Evolutionary conservation across 1,284 basidiomycete genomes (phyloP).

Genomic region (Sanghuangporus baumii): DNA sequence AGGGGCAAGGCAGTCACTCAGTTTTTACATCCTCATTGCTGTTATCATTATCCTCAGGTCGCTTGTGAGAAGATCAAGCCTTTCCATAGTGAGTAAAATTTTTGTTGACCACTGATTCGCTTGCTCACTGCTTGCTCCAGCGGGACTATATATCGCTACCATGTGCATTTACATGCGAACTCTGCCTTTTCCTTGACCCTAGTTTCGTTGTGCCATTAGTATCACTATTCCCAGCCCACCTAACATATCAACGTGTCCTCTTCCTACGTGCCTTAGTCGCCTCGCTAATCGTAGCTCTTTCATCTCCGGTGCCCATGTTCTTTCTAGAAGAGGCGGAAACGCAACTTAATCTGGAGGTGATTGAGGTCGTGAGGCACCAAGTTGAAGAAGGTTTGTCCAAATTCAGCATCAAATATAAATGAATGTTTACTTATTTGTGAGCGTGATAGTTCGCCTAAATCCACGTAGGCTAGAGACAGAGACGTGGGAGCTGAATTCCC

Average conservation of each 20-base stretch:
- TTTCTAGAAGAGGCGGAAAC: slow-evolving; percentile 35
- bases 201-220: slow-evolving; percentile 33
- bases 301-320: slow-evolving; percentile 59
- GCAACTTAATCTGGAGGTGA: slow-evolving; percentile 20
- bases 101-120: slow-evolving; percentile 2
- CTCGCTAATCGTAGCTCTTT: slow-evolving; percentile 64
- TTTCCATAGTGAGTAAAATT: slow-evolving; percentile 13
- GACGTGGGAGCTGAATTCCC: too few species aligned
- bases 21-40: slow-evolving; percentile 67
- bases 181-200: slow-evolving; percentile 40
- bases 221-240: slow-evolving; percentile 54
- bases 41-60: slow-evolving; percentile 58
- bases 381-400: slow-evolving; percentile 34
- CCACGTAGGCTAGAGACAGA: too few species aligned
- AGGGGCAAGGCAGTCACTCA: slow-evolving; percentile 61
- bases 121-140: slow-evolving; percentile 31
- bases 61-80: slow-evolving; percentile 52
- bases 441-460: slow-evolving; percentile 25
- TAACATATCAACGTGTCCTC: slow-evolving; percentile 66
- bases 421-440: neutral
- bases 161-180: slow-evolving; percentile 53
- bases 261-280: slow-evolving; percentile 76
- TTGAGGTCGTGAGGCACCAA: slow-evolving; percentile 20
- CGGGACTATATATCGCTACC: slow-evolving; percentile 73
- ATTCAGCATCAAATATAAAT: slow-evolving; percentile 28